phyloP scores from a whole-genome alignment of 1,284 basidiomycete genomes.

The Marasmius sp. region DNA sequence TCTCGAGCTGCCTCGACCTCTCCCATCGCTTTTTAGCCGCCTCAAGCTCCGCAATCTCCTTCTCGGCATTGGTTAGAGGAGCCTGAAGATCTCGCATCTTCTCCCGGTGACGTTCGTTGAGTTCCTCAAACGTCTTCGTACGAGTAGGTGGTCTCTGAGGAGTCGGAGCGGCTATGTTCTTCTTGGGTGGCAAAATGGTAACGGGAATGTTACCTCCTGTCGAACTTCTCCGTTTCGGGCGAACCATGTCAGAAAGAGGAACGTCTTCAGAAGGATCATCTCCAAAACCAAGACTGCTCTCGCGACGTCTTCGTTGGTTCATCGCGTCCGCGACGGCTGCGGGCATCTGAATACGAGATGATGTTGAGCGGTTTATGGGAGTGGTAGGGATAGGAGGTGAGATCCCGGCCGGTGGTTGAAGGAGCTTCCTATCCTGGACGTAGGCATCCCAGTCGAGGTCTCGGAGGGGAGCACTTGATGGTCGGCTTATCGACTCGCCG shows the following conservation, averaged over 20 bases:
- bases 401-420: constrained; percentile 79
- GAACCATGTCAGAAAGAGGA: constrained; percentile 42
- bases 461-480: constrained; percentile 68
- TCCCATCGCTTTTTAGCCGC: constrained; percentile 78
- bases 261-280: constrained; percentile 52
- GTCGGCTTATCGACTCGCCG: constrained; percentile 59
- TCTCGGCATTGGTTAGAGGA: constrained; percentile 70
- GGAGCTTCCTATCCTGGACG: constrained; percentile 73
- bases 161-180: constrained; percentile 43
- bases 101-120: constrained; percentile 78
- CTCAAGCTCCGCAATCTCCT: constrained; percentile 66
- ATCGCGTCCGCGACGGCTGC: constrained; percentile 74
- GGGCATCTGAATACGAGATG: constrained; percentile 53
- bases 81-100: constrained; percentile 75
- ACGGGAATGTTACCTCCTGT: constrained; percentile 39
- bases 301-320: constrained; percentile 62
- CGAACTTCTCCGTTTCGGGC: constrained; percentile 33
- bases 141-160: constrained; percentile 50
- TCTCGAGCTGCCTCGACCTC: constrained; percentile 65
- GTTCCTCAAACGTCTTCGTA: constrained; percentile 74
- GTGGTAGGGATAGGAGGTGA: constrained; percentile 70
- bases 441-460: constrained; percentile 78
- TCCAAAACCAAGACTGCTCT: constrained; percentile 50
- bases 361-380: constrained; percentile 36
- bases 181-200: constrained; percentile 69